A percentile compares a stretch with the other conserved stretches of the same genome.
Conservation (phyloP, 208 protist species). For the Novymonas esmeraldas region DNA sequence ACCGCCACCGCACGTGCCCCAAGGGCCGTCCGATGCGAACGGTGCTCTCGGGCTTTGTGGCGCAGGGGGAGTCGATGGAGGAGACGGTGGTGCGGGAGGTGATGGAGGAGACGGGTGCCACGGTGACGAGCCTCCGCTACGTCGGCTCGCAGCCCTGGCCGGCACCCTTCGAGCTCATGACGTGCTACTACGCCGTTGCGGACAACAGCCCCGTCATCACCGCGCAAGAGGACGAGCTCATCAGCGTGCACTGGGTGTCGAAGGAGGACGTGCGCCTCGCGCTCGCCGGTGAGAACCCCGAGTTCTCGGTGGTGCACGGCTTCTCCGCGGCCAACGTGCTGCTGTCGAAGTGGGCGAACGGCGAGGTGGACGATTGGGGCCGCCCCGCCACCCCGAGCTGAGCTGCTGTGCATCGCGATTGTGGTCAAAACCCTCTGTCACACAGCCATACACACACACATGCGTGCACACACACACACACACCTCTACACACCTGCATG, state of each 20-base stretch:
- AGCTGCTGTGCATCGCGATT: no score
- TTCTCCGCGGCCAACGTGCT: slow-evolving; percentile 36
- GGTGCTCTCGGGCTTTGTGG: slow-evolving; percentile 50
- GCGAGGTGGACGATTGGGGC: slow-evolving; percentile 28
- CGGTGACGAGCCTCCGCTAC: slow-evolving; percentile 46
- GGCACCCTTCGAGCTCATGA: slow-evolving; percentile 49
- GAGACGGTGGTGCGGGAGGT: slow-evolving; percentile 58
- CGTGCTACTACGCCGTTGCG: slow-evolving; percentile 58
- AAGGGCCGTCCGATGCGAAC: slow-evolving; percentile 27
- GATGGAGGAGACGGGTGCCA: slow-evolving; percentile 52
- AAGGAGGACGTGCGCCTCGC: slow-evolving; percentile 45
- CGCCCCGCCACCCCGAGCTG: background rate
- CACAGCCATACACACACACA: no score
- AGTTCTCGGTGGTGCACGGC: slow-evolving; percentile 28
- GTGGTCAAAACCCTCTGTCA: no score
- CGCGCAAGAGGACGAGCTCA: slow-evolving; percentile 38
- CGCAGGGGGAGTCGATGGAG: slow-evolving; percentile 57
- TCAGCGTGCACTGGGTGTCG: slow-evolving; percentile 44
- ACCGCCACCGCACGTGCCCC: background rate
- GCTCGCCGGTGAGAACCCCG: slow-evolving; percentile 33
- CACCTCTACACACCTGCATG: no score
- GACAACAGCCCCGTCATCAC: slow-evolving; percentile 27
- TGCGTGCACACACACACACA: no score
- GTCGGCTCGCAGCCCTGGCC: slow-evolving; percentile 65
- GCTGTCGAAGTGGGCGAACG: slow-evolving; percentile 42